These are phyloP conservation scores for Fusarium piperis DNA, from an alignment of 2,329 filamentous ascomycete species.

Conservation along the genomic window DNA sequence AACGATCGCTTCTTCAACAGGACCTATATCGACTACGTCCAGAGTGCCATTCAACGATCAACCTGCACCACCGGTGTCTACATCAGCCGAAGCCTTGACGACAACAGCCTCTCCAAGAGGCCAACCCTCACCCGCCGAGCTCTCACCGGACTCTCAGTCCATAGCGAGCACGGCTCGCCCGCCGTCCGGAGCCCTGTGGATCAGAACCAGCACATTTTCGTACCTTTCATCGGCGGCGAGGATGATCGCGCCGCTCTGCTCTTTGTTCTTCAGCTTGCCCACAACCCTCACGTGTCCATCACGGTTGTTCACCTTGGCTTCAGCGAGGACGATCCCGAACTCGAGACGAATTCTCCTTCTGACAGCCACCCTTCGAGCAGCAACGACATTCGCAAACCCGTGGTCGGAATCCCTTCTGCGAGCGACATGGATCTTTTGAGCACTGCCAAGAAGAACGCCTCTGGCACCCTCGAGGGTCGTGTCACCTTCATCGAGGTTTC, in stretches of 20 bases:
- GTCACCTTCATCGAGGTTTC: slow-evolving; percentile 36
- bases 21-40: slow-evolving; percentile 79
- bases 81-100: slow-evolving; percentile 52
- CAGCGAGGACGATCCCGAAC: slow-evolving; percentile 30
- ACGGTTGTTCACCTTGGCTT: slow-evolving; percentile 68
- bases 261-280: slow-evolving; percentile 84
- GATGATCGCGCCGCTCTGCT: slow-evolving; percentile 85
- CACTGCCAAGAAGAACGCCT: slow-evolving; percentile 32
- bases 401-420: slow-evolving; percentile 19
- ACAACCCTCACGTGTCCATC: slow-evolving; percentile 80
- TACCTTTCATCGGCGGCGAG: slow-evolving; percentile 84
- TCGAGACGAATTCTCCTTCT: not conserved
- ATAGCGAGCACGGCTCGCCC: slow-evolving; percentile 61
- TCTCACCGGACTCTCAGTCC: slow-evolving; percentile 35
- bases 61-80: slow-evolving; percentile 77
- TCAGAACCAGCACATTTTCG: slow-evolving; percentile 83
- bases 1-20: slow-evolving; percentile 44
- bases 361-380: slow-evolving; percentile 16
- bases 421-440: slow-evolving; percentile 44
- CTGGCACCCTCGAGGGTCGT: slow-evolving; percentile 24
- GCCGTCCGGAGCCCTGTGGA: slow-evolving; percentile 65
- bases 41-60: slow-evolving; percentile 69
- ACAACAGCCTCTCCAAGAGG: slow-evolving; percentile 51
- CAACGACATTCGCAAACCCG: slow-evolving; percentile 16
- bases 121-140: slow-evolving; percentile 55